Evolutionary conservation across 768 basidiomycete genomes (phyloP).

Genomic region (Tremella mesenterica): DNA sequence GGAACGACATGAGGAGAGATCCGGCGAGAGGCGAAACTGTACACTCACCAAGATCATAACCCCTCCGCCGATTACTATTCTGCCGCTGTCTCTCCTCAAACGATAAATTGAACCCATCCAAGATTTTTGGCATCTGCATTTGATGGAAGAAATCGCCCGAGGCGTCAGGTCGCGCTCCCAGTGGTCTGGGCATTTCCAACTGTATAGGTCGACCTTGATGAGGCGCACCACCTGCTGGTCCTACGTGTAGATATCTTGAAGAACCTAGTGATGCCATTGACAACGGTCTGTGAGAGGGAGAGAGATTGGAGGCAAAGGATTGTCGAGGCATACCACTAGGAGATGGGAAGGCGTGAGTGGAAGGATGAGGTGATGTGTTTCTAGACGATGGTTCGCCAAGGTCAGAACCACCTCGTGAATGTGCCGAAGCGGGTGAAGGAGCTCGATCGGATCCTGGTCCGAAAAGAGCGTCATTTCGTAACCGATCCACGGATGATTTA

Average conservation of each 20-base stretch:
- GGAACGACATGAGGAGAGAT: too few species aligned
- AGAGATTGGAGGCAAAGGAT: not conserved
- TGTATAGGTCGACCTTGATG: conserved; percentile 32
- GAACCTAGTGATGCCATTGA: conserved; percentile 22
- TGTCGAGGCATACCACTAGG: not conserved
- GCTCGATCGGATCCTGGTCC: conserved; percentile 8
- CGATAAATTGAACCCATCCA: not conserved
- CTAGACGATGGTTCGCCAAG: not conserved
- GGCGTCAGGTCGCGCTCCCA: conserved; percentile 18
- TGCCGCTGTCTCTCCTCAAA: not conserved
- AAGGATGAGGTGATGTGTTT: conserved; percentile 4
- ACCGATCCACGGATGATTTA: conserved; percentile 20
- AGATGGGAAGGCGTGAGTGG: conserved; percentile 10
- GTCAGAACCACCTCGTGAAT: not conserved
- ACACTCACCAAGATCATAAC: not conserved
- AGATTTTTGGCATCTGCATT: not conserved
- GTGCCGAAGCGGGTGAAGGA: conserved; percentile 15
- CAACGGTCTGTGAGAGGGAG: conserved; percentile 10
- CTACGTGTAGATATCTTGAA: conserved; percentile 17
- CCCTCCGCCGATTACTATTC: not conserved
- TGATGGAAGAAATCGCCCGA: conserved; percentile 18
- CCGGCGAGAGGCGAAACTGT: not conserved
- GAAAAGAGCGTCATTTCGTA: conserved; percentile 13
- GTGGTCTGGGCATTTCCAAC: conserved; percentile 21
- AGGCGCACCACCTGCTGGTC: conserved; percentile 24